Base-by-base conservation (phyloP, 192 early-diverging fungal species). In the Gonapodya sp. region DNA sequence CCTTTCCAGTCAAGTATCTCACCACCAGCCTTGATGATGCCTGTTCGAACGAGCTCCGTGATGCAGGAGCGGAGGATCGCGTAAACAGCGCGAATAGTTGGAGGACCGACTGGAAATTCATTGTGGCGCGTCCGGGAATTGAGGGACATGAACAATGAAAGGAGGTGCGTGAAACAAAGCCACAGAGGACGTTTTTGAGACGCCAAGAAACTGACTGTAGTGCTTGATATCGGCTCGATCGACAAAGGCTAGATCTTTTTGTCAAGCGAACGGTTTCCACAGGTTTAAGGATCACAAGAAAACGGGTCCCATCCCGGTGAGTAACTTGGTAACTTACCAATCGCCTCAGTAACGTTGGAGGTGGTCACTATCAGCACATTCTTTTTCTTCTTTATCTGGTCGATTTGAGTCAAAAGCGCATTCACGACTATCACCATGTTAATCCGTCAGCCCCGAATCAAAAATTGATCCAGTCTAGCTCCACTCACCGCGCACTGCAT, bases 341-440 rank as follows among this genome's bases (percentile, higher is more conserved):
- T 92, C 18, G 88, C 91, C 81, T 92, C 89, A 0, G 90, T 92
- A 31, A 94, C 88, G 77, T 94, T 94, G 0, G 92, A 93, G 0
- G 93, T 94, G 0, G 91, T 87, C 81, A 94, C 36, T 0, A 94
- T 85, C 32, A 94, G 82, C 8, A 94, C 92, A 78, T 92, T 93
- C 36, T 84, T 87, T 35, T 82, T 82, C 18, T 84, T 73, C 81
- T 88, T 87, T 18, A 94, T 84, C 36, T 87, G 85, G 78, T 94
- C 93, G 31, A 94, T 87, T 81, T 94, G 89, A 0, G 93, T 94
- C 24, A 94, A 80, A 2, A 94, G 82, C 0, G 92, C 89, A 84
- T 94, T 94, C 31, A 90, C 89, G 2, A 84, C 73, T 64, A 24
- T 64, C 24, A 24, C 46, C 8, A 80, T 14, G 35, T 1, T 16